These are phyloP conservation scores for Fusarium paranaense DNA, from an alignment of 2,329 filamentous ascomycete genomes.

Conservation along the genomic window DNA sequence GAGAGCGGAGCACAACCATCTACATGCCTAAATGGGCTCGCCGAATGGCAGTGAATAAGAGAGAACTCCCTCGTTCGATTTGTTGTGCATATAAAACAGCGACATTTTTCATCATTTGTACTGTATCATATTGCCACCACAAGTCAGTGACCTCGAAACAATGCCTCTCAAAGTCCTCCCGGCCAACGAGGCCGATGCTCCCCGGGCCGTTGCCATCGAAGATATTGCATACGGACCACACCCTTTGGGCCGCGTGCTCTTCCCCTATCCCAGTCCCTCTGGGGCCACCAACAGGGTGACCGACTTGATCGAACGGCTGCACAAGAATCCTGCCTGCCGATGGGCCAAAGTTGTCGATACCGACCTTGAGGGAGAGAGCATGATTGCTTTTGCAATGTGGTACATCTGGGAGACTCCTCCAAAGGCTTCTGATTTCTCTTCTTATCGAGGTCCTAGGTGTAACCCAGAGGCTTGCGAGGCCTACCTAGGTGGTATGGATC, in stretches of 20 bases:
- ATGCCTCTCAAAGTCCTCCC: conserved; percentile 55
- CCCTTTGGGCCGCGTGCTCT: conserved; percentile 48
- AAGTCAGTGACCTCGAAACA: neutral
- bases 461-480: conserved; percentile 50
- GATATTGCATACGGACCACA: conserved; percentile 50
- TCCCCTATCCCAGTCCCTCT: conserved; percentile 40
- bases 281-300: conserved; percentile 37
- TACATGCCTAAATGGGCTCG: conserved; percentile 39
- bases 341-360: conserved; percentile 53
- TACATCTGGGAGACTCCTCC: conserved; percentile 45
- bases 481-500: conserved; percentile 48
- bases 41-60: conserved; percentile 22
- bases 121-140: neutral
- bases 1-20: conserved; percentile 18
- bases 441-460: conserved; percentile 44
- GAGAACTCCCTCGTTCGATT: neutral
- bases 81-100: neutral
- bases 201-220: conserved; percentile 53
- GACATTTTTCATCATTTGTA: neutral
- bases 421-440: conserved; percentile 40
- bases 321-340: conserved; percentile 43
- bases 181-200: conserved; percentile 51
- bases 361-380: conserved; percentile 44
- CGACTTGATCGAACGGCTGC: conserved; percentile 35
- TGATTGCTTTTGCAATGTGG: conserved; percentile 53